Base-by-base conservation (phyloP, 1,284 basidiomycete species). In the Tilletiaria anomala region DNA sequence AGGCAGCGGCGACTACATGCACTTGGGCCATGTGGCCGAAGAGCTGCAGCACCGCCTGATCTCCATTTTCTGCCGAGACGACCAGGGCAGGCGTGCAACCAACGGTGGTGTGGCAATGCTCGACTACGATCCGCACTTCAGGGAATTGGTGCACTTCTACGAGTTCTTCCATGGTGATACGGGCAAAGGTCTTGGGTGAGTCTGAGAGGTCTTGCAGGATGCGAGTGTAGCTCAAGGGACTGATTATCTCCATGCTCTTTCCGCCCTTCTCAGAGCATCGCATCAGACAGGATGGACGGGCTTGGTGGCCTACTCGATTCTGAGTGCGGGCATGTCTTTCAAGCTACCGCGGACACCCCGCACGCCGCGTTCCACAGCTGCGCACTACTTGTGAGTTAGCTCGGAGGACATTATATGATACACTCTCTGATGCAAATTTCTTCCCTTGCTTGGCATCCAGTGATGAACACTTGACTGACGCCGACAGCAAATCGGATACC, bases 41-140 rank as follows among this genome's bases (percentile, higher is more conserved):
- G 91, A 96, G 69, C n/a, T 97, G 44, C 89, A 94, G 65, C 88
- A 96, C 66, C 80, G 91, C 5, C 79, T 96, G 53, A 94, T 96
- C 44, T 86, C 94, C 67, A 86, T 97, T 59, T 97, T 97, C 67
- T 79, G 83, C 17, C 78, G 87, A 31, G 91, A 96, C 65, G n/a
- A n/a, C 26, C 8, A 8, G 10, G 26, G 26, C n/a, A 8, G 26
- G 26, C 26, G 26, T 29, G 10, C 26, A 29, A n/a, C 26, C 10
- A 29, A 29, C n/a, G 26, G 26, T n/a, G 26, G 26, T 8, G 26
- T 29, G n/a, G 71, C 76, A 47, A 85, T 47, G 88, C 88, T 10
- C 76, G 77, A 47, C 75, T 29, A 29, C n/a, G 91, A 32, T 86
- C n/a, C n/a, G n/a, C n/a, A n/a, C n/a, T n/a, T n/a, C n/a, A n/a